Conservation (phyloP, 2,329 filamentous ascomycete species). For the Talaromyces sp. region DNA sequence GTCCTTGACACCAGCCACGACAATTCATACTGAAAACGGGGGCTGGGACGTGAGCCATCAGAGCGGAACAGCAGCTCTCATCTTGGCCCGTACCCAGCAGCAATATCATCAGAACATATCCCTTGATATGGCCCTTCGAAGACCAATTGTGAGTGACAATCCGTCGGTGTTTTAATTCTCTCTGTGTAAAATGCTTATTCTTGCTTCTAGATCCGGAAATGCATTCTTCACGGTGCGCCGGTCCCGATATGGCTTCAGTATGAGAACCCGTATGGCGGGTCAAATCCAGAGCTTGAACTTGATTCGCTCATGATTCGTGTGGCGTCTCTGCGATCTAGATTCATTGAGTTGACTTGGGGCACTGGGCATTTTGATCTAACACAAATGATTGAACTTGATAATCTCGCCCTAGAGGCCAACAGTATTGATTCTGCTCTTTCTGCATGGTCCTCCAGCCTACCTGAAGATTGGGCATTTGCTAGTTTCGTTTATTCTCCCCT, state of each 20-base stretch:
- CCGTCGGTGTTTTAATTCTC: background rate
- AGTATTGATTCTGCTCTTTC: background rate
- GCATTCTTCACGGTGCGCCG: background rate
- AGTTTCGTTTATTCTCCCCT: background rate
- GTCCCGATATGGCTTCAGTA: background rate
- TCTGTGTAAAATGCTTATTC: background rate
- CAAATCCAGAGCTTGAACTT: background rate
- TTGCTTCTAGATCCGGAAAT: slow-evolving; percentile 1
- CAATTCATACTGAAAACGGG: slow-evolving; percentile 9
- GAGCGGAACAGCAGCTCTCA: slow-evolving; percentile 16
- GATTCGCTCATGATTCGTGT: slow-evolving; percentile 1
- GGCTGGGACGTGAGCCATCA: slow-evolving; percentile 14
- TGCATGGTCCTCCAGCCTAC: background rate
- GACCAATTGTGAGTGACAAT: slow-evolving; percentile 13
- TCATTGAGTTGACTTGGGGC: background rate
- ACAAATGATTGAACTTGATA: background rate
- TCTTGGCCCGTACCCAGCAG: slow-evolving; percentile 14
- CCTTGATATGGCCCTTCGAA: slow-evolving; percentile 13
- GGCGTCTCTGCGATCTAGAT: slow-evolving; percentile 8
- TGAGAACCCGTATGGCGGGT: background rate
- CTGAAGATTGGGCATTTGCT: background rate
- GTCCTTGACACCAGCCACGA: background rate
- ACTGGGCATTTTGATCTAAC: background rate
- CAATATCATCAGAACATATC: slow-evolving; percentile 5
- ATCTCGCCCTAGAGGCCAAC: background rate